Evolutionary conservation across 2,329 filamentous ascomycete genomes (phyloP).

Genomic region (Leptoxyphium fumago): DNA sequence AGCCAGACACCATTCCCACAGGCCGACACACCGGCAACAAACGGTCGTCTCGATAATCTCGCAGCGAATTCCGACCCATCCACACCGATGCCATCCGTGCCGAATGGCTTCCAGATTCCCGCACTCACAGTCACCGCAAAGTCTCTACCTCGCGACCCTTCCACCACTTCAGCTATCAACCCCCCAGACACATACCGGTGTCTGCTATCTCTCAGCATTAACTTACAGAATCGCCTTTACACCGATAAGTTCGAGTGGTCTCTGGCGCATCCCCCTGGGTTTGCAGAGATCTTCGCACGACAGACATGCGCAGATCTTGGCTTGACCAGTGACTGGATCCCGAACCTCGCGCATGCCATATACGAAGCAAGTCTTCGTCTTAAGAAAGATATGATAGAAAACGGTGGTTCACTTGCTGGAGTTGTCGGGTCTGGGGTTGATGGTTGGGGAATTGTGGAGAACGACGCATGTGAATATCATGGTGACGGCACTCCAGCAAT

Average conservation of each 20-base stretch:
- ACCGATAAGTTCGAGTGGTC: slow-evolving; percentile 99
- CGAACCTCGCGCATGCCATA: slow-evolving; percentile 87
- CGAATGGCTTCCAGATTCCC: slow-evolving; percentile 25
- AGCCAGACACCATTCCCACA: slow-evolving; percentile 28
- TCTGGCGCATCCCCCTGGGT: slow-evolving; percentile 75
- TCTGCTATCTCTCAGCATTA: slow-evolving; percentile 80
- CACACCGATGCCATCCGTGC: slow-evolving; percentile 25
- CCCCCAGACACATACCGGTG: slow-evolving; percentile 92
- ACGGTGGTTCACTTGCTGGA: slow-evolving; percentile 44
- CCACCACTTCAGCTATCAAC: slow-evolving; percentile 48
- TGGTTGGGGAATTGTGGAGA: slow-evolving; percentile 62
- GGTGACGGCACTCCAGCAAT: slow-evolving; percentile 20
- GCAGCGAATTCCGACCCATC: slow-evolving; percentile 34
- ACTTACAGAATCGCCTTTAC: slow-evolving; percentile 79
- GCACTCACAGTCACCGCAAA: slow-evolving; percentile 58
- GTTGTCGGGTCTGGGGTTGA: slow-evolving; percentile 60
- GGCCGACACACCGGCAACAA: slow-evolving; percentile 13
- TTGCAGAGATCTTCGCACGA: slow-evolving; percentile 82
- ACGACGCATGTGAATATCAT: slow-evolving; percentile 59
- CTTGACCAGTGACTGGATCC: slow-evolving; percentile 81
- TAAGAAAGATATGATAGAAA: slow-evolving; percentile 94
- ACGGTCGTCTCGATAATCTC: slow-evolving; percentile 25
- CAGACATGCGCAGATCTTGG: slow-evolving; percentile 87
- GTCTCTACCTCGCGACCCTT: slow-evolving; percentile 30
- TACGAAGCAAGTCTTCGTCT: slow-evolving; percentile 85